Percentiles rank a stretch among this genome's conserved stretches.
phyloP scores from a whole-genome alignment of 2,329 filamentous ascomycete genomes.

The Aspergillus piperis region DNA sequence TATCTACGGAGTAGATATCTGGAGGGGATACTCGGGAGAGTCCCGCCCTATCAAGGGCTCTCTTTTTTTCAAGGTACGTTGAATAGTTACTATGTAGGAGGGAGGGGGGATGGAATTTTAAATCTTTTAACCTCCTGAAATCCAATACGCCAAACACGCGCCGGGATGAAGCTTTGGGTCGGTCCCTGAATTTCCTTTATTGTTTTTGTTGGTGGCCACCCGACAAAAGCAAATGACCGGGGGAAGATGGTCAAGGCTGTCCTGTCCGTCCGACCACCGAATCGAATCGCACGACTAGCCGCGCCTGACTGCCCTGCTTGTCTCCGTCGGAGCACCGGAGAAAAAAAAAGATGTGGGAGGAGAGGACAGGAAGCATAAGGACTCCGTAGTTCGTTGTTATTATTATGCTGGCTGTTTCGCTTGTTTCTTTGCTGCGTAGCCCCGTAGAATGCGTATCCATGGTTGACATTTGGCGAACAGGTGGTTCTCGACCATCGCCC shows the following conservation, averaged over 20 bases:
- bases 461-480: not conserved
- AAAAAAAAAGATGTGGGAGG: not conserved
- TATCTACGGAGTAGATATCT: not conserved
- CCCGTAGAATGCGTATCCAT: not conserved
- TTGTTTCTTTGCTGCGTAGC: not conserved
- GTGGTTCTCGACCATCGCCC: not conserved
- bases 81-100: not conserved
- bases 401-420: not conserved
- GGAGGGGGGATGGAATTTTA: too few species aligned
- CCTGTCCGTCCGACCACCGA: conserved; percentile 4
- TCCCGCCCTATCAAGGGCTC: too few species aligned
- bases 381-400: not conserved
- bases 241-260: conserved; percentile 5
- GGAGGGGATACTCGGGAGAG: not conserved
- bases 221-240: conserved; percentile 3
- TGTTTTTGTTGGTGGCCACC: not conserved
- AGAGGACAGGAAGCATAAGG: not conserved
- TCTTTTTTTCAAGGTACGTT: not conserved
- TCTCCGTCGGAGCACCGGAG: conserved; percentile 9
- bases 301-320: conserved; percentile 7
- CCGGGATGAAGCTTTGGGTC: not conserved
- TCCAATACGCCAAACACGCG: not conserved
- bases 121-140: not conserved
- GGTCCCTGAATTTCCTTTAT: not conserved
- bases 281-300: conserved; percentile 8